These are phyloP conservation scores for Penicillium robsamsonii DNA, from an alignment of 495 filamentous ascomycete species.

Conservation along the genomic window DNA sequence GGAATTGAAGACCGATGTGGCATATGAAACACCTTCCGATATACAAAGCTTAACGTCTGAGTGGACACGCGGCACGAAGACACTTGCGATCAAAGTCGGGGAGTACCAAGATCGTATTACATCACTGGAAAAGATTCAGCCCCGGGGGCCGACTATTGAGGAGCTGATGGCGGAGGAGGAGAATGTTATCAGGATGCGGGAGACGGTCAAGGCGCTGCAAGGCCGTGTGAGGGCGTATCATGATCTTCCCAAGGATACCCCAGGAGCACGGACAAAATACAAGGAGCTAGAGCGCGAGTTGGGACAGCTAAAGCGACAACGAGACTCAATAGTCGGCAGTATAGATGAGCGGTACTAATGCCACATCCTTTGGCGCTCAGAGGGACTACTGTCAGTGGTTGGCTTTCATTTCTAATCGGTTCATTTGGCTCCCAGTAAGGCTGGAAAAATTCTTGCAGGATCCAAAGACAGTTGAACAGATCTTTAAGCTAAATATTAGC, in stretches of 20 bases:
- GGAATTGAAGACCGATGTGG: slow-evolving; percentile 40
- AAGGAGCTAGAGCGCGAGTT: slow-evolving; percentile 63
- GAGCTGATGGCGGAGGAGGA: slow-evolving; percentile 50
- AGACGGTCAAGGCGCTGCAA: slow-evolving; percentile 51
- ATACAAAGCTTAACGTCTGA: slow-evolving; percentile 60
- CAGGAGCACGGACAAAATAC: slow-evolving; percentile 63
- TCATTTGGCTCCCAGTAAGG: not conserved
- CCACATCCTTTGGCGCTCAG: not conserved
- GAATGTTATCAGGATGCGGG: slow-evolving; percentile 30
- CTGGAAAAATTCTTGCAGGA: not conserved
- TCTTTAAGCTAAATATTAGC: no score
- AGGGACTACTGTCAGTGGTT: not conserved
- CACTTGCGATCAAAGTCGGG: slow-evolving; percentile 53
- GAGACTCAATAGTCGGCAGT: slow-evolving; percentile 69
- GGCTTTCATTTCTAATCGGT: not conserved
- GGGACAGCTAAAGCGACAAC: slow-evolving; percentile 49
- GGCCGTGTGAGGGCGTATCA: slow-evolving; percentile 57
- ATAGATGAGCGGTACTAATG: slow-evolving; percentile 26
- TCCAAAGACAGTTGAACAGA: not conserved
- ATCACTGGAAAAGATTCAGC: slow-evolving; percentile 38
- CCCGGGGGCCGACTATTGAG: slow-evolving; percentile 45
- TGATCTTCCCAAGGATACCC: slow-evolving; percentile 66
- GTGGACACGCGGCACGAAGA: slow-evolving; percentile 60
- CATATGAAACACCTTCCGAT: slow-evolving; percentile 49
- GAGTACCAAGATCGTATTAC: slow-evolving; percentile 55